phyloP scores from a whole-genome alignment of 495 filamentous ascomycete species.

The Podospora fimiseda region DNA sequence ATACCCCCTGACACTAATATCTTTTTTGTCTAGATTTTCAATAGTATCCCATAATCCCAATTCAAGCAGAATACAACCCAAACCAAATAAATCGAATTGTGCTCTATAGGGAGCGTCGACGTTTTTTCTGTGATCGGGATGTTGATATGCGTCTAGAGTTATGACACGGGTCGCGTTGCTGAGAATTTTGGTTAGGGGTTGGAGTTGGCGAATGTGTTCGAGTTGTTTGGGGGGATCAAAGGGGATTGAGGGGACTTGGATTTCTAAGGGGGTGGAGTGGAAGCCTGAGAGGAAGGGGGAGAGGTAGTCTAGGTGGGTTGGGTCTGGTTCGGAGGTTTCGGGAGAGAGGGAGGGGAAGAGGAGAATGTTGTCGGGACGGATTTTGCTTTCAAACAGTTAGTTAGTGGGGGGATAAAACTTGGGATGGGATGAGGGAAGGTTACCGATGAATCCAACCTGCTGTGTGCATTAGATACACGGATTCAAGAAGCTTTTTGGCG shows the following conservation, averaged over 20 bases:
- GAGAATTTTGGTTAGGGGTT: slow-evolving; percentile 1
- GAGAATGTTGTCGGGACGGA: slow-evolving; percentile 10
- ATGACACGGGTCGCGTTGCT: neutral
- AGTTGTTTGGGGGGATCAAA: neutral
- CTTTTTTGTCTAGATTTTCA: slow-evolving; percentile 3
- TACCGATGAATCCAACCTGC: slow-evolving; percentile 6
- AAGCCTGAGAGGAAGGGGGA: slow-evolving; percentile 7
- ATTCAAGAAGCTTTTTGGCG: slow-evolving; percentile 8
- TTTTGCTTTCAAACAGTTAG: neutral
- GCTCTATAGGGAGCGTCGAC: neutral
- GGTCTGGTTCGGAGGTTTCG: slow-evolving; percentile 7
- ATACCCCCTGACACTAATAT: slow-evolving; percentile 4
- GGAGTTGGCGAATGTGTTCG: slow-evolving; percentile 9
- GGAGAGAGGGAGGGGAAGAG: slow-evolving; percentile 4
- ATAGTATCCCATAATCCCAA: slow-evolving; percentile 14
- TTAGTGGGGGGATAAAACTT: neutral
- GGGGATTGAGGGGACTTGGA: neutral
- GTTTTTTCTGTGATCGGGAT: slow-evolving; percentile 4
- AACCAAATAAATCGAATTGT: slow-evolving; percentile 6
- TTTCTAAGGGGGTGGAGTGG: slow-evolving; percentile 3
- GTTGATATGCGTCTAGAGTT: slow-evolving; percentile 6
- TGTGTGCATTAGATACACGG: slow-evolving; percentile 9
- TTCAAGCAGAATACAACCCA: slow-evolving; percentile 10
- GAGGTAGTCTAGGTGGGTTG: slow-evolving; percentile 6
- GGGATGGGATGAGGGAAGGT: neutral